Percentiles rank a stretch among this genome's conserved stretches.
Evolutionary conservation across 1,139 yeast genomes (phyloP).

Genomic region (Suhomyces chickasaworum): DNA sequence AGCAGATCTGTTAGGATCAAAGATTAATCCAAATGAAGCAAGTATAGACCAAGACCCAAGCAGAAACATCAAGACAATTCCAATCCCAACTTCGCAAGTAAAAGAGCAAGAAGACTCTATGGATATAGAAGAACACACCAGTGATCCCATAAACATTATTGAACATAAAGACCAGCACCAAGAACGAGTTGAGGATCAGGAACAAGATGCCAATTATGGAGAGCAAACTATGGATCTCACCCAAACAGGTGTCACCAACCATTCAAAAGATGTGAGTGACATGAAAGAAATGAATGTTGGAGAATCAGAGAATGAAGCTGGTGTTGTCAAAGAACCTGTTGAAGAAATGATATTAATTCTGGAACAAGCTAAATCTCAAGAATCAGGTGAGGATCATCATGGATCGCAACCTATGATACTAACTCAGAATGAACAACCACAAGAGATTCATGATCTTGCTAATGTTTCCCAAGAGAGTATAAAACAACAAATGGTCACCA

Average conservation of each 20-base stretch:
- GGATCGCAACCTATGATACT: constrained; percentile 26
- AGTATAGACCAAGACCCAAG: too few relatives aligned
- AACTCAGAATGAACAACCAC: constrained; percentile 19
- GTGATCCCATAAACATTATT: too few relatives aligned
- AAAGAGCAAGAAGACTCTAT: too few relatives aligned
- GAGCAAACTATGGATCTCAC: constrained; percentile 20
- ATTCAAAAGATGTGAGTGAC: not conserved
- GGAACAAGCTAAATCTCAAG: not conserved
- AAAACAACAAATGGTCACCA: constrained; percentile 11
- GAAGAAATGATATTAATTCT: too few relatives aligned
- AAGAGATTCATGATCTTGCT: not conserved
- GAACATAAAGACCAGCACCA: too few relatives aligned
- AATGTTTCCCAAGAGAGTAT: constrained; percentile 6
- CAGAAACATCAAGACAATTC: too few relatives aligned
- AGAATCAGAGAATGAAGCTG: not conserved
- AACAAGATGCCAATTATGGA: constrained; percentile 3
- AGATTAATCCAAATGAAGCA: too few relatives aligned
- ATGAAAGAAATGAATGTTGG: too few relatives aligned
- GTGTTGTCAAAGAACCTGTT: too few relatives aligned
- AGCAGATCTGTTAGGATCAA: too few relatives aligned
- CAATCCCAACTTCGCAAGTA: too few relatives aligned
- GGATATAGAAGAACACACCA: too few relatives aligned
- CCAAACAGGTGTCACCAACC: constrained; percentile 2
- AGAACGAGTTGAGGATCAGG: not conserved
- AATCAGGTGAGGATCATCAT: constrained; percentile 2